Evolutionary conservation across 2,329 filamentous ascomycete species (phyloP).

Genomic region (Ceratocystis huliohia): DNA sequence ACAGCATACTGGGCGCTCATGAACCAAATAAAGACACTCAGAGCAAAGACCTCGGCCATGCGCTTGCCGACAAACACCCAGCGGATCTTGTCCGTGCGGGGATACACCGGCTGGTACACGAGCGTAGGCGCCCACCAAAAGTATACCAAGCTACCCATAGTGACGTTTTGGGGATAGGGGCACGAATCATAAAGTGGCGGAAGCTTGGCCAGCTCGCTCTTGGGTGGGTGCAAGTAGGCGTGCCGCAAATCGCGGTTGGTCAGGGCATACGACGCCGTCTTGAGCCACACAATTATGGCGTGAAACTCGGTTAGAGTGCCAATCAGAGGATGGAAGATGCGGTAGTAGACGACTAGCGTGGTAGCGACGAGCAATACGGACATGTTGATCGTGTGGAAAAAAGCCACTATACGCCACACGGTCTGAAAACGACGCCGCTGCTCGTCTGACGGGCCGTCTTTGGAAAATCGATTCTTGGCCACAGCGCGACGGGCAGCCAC

Average conservation of each 20-base stretch:
- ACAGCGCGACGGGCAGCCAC: conserved; percentile 70
- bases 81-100: conserved; percentile 65
- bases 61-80: conserved; percentile 84
- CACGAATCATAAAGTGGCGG: conserved; percentile 72
- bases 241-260: conserved; percentile 93
- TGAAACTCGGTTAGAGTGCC: conserved; percentile 84
- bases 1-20: conserved; percentile 88
- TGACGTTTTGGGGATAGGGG: conserved; percentile 85
- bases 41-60: conserved; percentile 58
- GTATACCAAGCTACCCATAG: conserved; percentile 73
- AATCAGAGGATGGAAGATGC: conserved; percentile 85
- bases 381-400: conserved; percentile 72
- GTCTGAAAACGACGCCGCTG: conserved; percentile 54
- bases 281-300: conserved; percentile 90
- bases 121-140: conserved; percentile 98
- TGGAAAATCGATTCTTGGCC: conserved; percentile 32
- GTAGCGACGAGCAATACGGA: conserved; percentile 68
- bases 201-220: conserved; percentile 52
- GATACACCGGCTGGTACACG: conserved; percentile 94
- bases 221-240: conserved; percentile 66
- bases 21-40: conserved; percentile 90
- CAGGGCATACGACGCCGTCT: conserved; percentile 89
- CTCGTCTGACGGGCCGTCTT: conserved; percentile 37
- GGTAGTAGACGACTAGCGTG: conserved; percentile 75
- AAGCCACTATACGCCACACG: conserved; percentile 69